Base-by-base conservation (phyloP, 2,329 filamentous ascomycete genomes). In the Fusarium anguioides region DNA sequence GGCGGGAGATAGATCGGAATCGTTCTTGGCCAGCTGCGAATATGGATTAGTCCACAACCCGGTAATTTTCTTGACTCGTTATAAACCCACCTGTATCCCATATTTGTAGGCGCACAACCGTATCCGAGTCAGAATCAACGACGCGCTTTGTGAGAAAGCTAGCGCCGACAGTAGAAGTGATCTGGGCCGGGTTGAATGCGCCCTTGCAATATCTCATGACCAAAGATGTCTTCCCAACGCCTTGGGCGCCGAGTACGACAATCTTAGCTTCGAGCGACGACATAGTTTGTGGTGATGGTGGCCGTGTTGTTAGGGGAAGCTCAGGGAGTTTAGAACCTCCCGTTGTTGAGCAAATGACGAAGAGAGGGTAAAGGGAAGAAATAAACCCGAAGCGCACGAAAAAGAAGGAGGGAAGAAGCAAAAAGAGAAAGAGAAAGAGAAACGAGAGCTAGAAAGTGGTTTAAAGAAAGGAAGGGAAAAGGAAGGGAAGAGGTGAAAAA, bases 1-100 rank as follows among this genome's bases (percentile, higher is more conserved):
- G 88, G 56, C 94, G 91, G 11, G 93, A 96, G 74, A 99, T 98
- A 64, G 91, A 94, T 72, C 95, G 89, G 78, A 98, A 99, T 56
- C 95, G 89, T 82, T 99, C 95, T 76, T 99, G 95, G 63, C 95
- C 95, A 57, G 95, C 89, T 83, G 76, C 55, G 8, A 39, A 15
- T 8, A 23, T 2, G 15, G 5, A 51, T 72, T 31, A 73, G 62
- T 37, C 46, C 54, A 29, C 7, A 7, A 26, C 9, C 6, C 12
- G 31, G 12, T 18, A n/a, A 20, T 21, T n/a, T 26, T 5, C 17
- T 46, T 9, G 23, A 18, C 26, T 49, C 18, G 4, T 48, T 42
- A 29, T 44, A 36, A 55, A 66, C 64, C 33, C 50, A 87, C 86
- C 93, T 31, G 94, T 97, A 76, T 97, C 94, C 94, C 94, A 97